Conservation (phyloP, 768 basidiomycete genomes). For the Zangia roseola region DNA sequence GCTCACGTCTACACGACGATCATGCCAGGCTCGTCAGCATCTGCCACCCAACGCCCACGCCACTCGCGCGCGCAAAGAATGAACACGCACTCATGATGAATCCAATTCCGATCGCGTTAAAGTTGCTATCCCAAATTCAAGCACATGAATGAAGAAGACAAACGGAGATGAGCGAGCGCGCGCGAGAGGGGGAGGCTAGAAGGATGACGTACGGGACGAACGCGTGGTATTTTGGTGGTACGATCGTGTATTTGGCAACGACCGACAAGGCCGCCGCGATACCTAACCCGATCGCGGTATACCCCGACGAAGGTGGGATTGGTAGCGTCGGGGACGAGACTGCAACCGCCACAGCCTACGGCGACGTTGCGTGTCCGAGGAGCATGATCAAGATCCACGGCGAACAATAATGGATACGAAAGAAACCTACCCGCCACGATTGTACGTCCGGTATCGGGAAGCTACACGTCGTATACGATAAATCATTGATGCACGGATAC, state of each 20-base stretch:
- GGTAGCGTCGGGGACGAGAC: constrained; percentile 28
- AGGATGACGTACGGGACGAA: constrained; percentile 20
- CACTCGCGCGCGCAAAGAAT: not conserved
- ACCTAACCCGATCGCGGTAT: constrained; percentile 54
- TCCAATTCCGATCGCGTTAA: constrained; percentile 27
- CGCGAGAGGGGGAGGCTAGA: not conserved
- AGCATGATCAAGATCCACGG: not conserved
- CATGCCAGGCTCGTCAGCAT: not conserved
- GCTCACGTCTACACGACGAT: constrained; percentile 13
- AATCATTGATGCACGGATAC: constrained; percentile 51
- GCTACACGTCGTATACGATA: constrained; percentile 14
- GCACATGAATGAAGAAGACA: not conserved
- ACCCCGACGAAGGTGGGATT: constrained; percentile 54
- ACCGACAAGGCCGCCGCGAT: constrained; percentile 45
- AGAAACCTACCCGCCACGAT: constrained; percentile 19
- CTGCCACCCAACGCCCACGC: not conserved
- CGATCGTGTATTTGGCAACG: constrained; percentile 35
- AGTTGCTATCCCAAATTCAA: constrained; percentile 22
- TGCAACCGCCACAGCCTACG: constrained; percentile 16
- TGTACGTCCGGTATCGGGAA: constrained; percentile 27
- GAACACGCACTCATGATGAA: constrained; percentile 15
- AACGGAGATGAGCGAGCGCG: not conserved
- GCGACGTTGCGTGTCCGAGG: too few relatives aligned
- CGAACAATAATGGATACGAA: not conserved
- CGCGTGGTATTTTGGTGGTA: constrained; percentile 24